A percentile compares a stretch with the other conserved stretches of the same genome.
phyloP scores from a whole-genome alignment of 169 alveolate species.

The Cryptosporidium canis region DNA sequence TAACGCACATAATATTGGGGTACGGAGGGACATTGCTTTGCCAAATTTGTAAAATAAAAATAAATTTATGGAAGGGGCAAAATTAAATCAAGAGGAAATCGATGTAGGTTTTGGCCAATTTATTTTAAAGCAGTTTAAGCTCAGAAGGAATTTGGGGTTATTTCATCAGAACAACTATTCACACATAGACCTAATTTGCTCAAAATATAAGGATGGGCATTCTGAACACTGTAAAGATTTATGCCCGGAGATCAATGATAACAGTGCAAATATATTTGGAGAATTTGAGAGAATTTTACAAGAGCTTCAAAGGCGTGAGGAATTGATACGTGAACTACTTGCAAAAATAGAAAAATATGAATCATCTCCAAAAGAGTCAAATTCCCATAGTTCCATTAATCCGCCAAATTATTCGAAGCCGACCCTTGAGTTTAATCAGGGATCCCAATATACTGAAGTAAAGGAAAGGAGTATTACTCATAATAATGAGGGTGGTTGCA shows the following conservation, averaged over 20 bases:
- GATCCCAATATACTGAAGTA: neutral
- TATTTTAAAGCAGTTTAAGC: constrained; percentile 30
- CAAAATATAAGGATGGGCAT: neutral
- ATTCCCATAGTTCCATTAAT: neutral
- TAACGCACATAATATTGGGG: neutral
- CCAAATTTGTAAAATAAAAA: neutral
- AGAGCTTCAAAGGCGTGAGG: constrained; percentile 69
- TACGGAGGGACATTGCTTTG: neutral
- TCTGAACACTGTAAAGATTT: neutral
- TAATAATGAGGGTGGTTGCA: neutral
- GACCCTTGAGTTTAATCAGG: neutral
- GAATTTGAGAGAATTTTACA: constrained; percentile 61
- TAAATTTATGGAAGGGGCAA: neutral
- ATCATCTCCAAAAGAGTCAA: constrained; percentile 2
- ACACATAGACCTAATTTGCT: constrained; percentile 4
- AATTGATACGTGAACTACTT: constrained; percentile 24
- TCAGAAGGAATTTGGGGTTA: constrained; percentile 29
- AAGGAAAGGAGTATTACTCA: neutral
- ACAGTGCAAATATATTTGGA: neutral
- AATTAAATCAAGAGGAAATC: neutral
- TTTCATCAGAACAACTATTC: neutral
- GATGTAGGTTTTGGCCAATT: constrained; percentile 11
- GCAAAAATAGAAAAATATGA: constrained; percentile 37
- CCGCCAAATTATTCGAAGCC: neutral
- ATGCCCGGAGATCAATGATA: neutral